Conservation (phyloP, 2,329 filamentous ascomycete genomes). For the Scleromitrula shiraiana region DNA sequence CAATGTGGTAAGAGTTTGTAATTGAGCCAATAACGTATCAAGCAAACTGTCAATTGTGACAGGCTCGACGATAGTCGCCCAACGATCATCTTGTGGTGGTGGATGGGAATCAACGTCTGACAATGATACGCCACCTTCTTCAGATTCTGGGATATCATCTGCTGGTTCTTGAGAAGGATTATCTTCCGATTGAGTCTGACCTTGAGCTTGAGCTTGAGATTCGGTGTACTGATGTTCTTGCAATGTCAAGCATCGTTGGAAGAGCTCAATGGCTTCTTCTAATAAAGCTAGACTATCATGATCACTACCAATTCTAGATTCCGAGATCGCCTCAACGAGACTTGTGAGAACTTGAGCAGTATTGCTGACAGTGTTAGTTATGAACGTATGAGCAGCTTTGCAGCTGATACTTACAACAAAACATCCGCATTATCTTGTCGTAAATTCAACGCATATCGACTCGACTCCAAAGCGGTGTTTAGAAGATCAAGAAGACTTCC, state of each 20-base stretch:
- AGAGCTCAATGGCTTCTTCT: constrained; percentile 53
- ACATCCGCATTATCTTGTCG: constrained; percentile 57
- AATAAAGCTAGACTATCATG: constrained; percentile 41
- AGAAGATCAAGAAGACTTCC: constrained; percentile 46
- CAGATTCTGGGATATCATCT: constrained; percentile 28
- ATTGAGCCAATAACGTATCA: constrained; percentile 58
- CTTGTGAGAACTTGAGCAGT: constrained; percentile 61
- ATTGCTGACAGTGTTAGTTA: constrained; percentile 37
- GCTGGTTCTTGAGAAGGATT: constrained; percentile 14
- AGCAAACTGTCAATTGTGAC: constrained; percentile 56
- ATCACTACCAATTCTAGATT: constrained; percentile 34
- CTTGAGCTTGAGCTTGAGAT: constrained; percentile 30
- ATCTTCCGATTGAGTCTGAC: constrained; percentile 25
- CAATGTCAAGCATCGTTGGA: constrained; percentile 46
- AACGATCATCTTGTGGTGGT: constrained; percentile 11
- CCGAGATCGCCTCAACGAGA: constrained; percentile 51
- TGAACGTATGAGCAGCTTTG: too few species aligned
- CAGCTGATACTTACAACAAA: constrained; percentile 40
- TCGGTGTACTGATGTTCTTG: constrained; percentile 43
- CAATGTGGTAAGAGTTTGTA: constrained; percentile 41
- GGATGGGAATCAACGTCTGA: constrained; percentile 5
- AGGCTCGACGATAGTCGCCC: constrained; percentile 57
- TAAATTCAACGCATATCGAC: constrained; percentile 51
- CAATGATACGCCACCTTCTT: constrained; percentile 29
- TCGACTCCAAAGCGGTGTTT: constrained; percentile 52